phyloP scores from a whole-genome alignment of 2,329 filamentous ascomycete genomes.

The Colletotrichum kahawae region DNA sequence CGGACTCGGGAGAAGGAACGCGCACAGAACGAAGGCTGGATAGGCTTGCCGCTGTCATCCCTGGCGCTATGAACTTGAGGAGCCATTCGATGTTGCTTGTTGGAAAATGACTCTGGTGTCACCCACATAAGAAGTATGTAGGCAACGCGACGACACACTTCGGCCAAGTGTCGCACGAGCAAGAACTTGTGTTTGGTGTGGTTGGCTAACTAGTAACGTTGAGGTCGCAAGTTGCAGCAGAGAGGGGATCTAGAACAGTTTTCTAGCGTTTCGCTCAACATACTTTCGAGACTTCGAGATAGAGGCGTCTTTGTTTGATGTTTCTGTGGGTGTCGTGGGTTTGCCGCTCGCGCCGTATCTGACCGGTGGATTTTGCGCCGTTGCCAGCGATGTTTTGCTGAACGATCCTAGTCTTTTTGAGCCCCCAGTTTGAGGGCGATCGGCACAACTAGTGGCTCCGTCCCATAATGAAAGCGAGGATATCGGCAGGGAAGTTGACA shows the following conservation, averaged over 20 bases:
- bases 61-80: not conserved
- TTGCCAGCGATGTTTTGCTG: not conserved
- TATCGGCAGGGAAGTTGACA: not conserved
- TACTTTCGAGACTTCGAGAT: not conserved
- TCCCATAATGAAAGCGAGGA: not conserved
- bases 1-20: not conserved
- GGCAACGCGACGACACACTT: not conserved
- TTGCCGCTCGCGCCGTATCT: not conserved
- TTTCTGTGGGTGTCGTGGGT: not conserved
- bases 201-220: not conserved
- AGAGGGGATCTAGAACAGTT: not conserved
- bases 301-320: not conserved
- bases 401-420: not conserved
- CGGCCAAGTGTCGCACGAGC: conserved; percentile 1
- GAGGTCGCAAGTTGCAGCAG: not conserved
- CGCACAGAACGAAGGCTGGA: not conserved
- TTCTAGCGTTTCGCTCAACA: not conserved
- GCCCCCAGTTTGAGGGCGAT: not conserved
- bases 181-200: not conserved
- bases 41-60: not conserved
- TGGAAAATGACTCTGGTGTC: not conserved
- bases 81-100: not conserved
- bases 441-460: conserved; percentile 4
- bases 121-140: not conserved
- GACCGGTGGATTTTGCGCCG: not conserved